Percentiles rank a stretch among this genome's conserved stretches.
phyloP scores from a whole-genome alignment of 1,139 yeast species.

The Pneumocystis murina region DNA sequence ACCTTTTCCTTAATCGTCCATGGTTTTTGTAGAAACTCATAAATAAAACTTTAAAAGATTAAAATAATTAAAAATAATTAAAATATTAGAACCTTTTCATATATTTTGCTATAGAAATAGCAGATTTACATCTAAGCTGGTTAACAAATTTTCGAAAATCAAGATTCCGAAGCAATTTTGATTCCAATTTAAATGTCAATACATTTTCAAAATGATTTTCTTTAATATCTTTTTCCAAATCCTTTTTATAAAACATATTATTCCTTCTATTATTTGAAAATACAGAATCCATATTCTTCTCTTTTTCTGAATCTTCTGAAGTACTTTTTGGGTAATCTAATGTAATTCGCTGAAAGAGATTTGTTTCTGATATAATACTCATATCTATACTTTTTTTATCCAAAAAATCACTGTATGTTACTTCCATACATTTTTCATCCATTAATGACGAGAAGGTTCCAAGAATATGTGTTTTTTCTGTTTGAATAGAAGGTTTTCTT shows the following conservation, averaged over 20 bases:
- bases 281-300: background rate
- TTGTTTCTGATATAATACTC: background rate
- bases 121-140: slow-evolving; percentile 56
- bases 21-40: slow-evolving; percentile 54
- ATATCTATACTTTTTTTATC: background rate
- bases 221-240: background rate
- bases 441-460: background rate
- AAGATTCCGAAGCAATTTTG: slow-evolving; percentile 31
- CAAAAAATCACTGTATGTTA: background rate
- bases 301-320: background rate
- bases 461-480: background rate
- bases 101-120: slow-evolving; percentile 82
- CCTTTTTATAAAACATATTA: background rate
- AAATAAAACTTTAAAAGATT: slow-evolving; percentile 32
- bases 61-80: background rate
- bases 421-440: background rate
- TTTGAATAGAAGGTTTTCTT: background rate
- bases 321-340: background rate
- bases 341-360: background rate
- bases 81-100: slow-evolving; percentile 39
- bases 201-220: background rate
- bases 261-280: too few species aligned
- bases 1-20: slow-evolving; percentile 69
- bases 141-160: slow-evolving; percentile 71
- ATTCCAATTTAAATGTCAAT: slow-evolving; percentile 6